Conservation (phyloP, 2,329 filamentous ascomycete species). For the Penicillium sp. region DNA sequence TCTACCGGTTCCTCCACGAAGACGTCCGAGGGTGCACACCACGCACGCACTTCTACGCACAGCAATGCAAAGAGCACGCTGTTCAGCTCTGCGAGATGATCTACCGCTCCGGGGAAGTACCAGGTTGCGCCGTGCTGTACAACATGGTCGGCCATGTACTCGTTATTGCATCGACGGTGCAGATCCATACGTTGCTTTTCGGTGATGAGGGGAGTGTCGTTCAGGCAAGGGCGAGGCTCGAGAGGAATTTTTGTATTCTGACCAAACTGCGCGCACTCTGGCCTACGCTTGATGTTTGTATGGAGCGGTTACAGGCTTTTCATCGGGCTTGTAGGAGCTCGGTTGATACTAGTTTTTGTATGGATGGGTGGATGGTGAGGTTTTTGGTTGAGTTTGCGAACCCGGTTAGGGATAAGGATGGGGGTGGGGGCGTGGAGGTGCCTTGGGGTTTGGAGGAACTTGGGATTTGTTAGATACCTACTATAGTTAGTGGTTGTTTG, state of each 20-base stretch:
- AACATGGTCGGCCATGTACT: constrained; percentile 50
- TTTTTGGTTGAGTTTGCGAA: constrained; percentile 31
- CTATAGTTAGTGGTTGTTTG: no score
- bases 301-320: constrained; percentile 44
- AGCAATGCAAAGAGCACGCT: constrained; percentile 45
- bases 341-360: constrained; percentile 40
- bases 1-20: constrained; percentile 49
- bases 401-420: constrained; percentile 11
- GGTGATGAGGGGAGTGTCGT: constrained; percentile 39
- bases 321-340: constrained; percentile 44
- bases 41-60: constrained; percentile 33
- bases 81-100: constrained; percentile 44
- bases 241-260: constrained; percentile 50
- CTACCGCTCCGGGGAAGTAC: constrained; percentile 39
- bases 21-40: constrained; percentile 20
- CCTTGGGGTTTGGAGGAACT: constrained; percentile 1
- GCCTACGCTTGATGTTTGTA: constrained; percentile 42
- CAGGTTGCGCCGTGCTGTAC: constrained; percentile 45
- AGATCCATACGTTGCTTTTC: constrained; percentile 50
- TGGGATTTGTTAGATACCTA: background rate
- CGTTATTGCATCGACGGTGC: constrained; percentile 49
- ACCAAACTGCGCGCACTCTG: constrained; percentile 44
- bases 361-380: constrained; percentile 47
- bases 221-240: constrained; percentile 39
- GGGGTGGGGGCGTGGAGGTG: background rate